Conservation (phyloP, 1,284 basidiomycete genomes). For the Cerrena zonata region DNA sequence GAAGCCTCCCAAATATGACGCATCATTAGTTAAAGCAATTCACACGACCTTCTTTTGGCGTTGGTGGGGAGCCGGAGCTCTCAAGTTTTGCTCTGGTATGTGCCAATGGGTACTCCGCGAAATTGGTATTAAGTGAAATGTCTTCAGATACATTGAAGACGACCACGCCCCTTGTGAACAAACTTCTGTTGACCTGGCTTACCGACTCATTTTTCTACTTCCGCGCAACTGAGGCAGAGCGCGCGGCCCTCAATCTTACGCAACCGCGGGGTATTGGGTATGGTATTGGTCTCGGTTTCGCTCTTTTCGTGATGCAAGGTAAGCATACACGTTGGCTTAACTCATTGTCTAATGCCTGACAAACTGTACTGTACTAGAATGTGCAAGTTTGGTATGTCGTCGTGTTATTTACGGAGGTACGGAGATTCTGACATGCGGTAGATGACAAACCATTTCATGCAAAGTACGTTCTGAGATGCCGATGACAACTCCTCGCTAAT, state of each 20-base stretch:
- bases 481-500: slow-evolving; percentile 1
- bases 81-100: slow-evolving; percentile 52
- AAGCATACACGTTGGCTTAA: background rate
- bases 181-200: slow-evolving; percentile 60
- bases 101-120: slow-evolving; percentile 3
- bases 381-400: slow-evolving; percentile 40
- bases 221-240: slow-evolving; percentile 33
- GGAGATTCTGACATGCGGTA: slow-evolving; percentile 16
- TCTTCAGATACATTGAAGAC: slow-evolving; percentile 50
- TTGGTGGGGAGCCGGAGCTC: slow-evolving; percentile 50
- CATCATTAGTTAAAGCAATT: slow-evolving; percentile 56
- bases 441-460: slow-evolving; percentile 48
- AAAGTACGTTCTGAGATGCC: slow-evolving; percentile 25
- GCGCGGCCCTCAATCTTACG: slow-evolving; percentile 26
- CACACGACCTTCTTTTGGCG: slow-evolving; percentile 48
- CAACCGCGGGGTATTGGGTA: slow-evolving; percentile 48
- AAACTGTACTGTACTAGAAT: slow-evolving; percentile 29
- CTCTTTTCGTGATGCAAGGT: slow-evolving; percentile 66
- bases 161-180: slow-evolving; percentile 58
- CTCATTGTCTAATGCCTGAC: background rate
- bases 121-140: background rate
- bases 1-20: slow-evolving; percentile 37
- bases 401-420: background rate
- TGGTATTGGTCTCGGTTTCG: slow-evolving; percentile 55
- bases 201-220: slow-evolving; percentile 46